Evolutionary conservation across 345 rosid genomes (phyloP).

Genomic region (Durio zibethinus): DNA sequence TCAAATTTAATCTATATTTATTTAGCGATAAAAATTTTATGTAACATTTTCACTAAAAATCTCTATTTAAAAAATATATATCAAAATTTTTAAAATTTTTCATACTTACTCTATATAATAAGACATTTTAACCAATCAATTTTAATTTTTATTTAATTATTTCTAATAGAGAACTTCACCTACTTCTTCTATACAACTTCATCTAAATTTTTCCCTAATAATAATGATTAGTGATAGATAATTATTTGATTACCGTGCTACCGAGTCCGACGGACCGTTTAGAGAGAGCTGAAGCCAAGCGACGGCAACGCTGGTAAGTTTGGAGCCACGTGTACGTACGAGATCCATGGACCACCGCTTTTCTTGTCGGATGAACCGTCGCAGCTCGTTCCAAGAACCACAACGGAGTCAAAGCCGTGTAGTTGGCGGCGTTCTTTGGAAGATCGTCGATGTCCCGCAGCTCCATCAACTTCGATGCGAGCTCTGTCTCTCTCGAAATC

Average conservation of each 20-base stretch:
- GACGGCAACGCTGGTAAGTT: constrained; percentile 76
- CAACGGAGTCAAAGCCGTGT: constrained; percentile 79
- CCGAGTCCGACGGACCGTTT: constrained; percentile 64
- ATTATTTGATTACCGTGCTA: constrained; percentile 46
- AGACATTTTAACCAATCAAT: no score
- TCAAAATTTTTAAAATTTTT: no score
- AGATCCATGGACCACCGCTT: constrained; percentile 67
- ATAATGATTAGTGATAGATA: neutral
- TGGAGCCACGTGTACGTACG: constrained; percentile 68
- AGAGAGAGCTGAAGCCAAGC: constrained; percentile 80
- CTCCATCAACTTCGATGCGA: constrained; percentile 23
- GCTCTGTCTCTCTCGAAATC: constrained; percentile 9
- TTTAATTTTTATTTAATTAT: no score
- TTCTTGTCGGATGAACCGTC: constrained; percentile 60
- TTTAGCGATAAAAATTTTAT: no score
- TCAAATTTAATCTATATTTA: no score
- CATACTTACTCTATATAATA: no score
- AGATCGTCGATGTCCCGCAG: constrained; percentile 73
- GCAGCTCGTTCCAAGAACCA: constrained; percentile 90
- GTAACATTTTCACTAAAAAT: no score
- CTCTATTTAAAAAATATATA: no score
- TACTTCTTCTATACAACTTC: no score
- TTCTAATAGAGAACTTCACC: no score
- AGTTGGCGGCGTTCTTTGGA: constrained; percentile 77
- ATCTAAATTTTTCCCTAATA: no score